phyloP scores from a whole-genome alignment of 2,329 filamentous ascomycete genomes.

The Talaromyces sp. region DNA sequence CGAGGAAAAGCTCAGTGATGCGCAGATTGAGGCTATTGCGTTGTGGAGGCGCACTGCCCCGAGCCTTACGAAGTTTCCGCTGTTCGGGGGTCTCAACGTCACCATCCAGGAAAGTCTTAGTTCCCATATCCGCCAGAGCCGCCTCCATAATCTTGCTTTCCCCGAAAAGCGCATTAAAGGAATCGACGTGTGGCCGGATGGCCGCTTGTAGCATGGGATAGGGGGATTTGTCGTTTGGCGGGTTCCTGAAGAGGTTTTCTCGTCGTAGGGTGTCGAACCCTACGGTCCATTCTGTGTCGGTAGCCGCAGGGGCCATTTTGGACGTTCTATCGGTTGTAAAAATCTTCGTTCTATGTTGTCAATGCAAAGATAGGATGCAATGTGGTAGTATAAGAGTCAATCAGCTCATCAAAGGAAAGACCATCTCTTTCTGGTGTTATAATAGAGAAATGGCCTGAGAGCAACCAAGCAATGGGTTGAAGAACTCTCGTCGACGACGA shows the following conservation, averaged over 20 bases:
- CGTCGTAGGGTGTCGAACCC: conserved; percentile 81
- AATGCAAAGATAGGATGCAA: neutral
- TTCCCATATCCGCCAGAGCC: conserved; percentile 82
- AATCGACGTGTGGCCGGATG: conserved; percentile 89
- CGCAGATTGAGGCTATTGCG: conserved; percentile 75
- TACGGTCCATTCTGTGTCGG: conserved; percentile 72
- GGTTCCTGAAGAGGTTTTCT: conserved; percentile 83
- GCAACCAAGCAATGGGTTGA: conserved; percentile 20
- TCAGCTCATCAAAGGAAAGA: neutral
- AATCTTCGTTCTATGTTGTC: neutral
- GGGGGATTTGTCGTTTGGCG: conserved; percentile 79
- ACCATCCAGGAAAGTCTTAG: conserved; percentile 81
- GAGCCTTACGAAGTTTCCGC: conserved; percentile 45
- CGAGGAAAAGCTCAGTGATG: conserved; percentile 75
- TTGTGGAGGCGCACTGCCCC: conserved; percentile 50
- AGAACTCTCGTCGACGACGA: conserved; percentile 3
- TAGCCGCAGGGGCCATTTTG: conserved; percentile 55
- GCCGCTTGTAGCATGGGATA: conserved; percentile 82
- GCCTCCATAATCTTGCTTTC: conserved; percentile 69
- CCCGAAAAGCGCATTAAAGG: conserved; percentile 87
- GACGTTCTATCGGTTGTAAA: conserved; percentile 10
- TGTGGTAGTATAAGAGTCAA: neutral
- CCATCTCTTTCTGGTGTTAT: neutral
- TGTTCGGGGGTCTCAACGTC: conserved; percentile 47
- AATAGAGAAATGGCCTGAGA: conserved; percentile 12